Percentiles rank a stretch among this genome's conserved stretches.
These are phyloP conservation scores for Lycium ferocissimum DNA, from an alignment of 257 asterid genomes.

Conservation along the genomic window DNA sequence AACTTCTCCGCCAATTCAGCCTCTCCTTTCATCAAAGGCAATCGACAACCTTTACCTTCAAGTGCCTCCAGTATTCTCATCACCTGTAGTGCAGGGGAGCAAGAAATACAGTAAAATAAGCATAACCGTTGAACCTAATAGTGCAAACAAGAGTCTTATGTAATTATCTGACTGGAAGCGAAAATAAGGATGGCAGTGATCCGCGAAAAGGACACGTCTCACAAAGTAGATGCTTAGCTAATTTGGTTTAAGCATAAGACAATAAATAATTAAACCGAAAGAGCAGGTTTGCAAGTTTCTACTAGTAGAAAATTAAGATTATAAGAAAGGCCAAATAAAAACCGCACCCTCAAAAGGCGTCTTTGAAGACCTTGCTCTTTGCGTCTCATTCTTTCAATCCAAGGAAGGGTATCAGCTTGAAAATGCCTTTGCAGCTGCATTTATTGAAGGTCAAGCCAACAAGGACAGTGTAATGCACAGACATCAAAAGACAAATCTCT, in stretches of 20 bases:
- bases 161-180: not conserved
- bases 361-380: constrained; percentile 95
- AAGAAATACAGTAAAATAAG: constrained; percentile 14
- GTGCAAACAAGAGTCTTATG: not conserved
- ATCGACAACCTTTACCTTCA: constrained; percentile 84
- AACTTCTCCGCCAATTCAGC: constrained; percentile 95
- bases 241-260: constrained; percentile 3
- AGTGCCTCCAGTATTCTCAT: constrained; percentile 92
- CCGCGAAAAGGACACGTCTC: not conserved
- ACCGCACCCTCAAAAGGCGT: constrained; percentile 83
- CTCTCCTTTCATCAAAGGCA: constrained; percentile 92
- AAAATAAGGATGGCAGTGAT: not conserved
- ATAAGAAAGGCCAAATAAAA: constrained; percentile 4
- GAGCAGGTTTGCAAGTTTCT: not conserved
- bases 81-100: constrained; percentile 51
- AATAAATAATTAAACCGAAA: not conserved
- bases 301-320: constrained; percentile 17
- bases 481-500: not conserved
- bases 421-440: constrained; percentile 92
- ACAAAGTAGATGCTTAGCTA: constrained; percentile 7
- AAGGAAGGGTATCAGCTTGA: constrained; percentile 91
- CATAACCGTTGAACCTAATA: constrained; percentile 11
- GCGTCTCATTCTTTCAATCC: constrained; percentile 89
- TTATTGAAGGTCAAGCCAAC: constrained; percentile 25
- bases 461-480: constrained; percentile 23